phyloP scores from a whole-genome alignment of 2,329 filamentous ascomycete species.

The Colletotrichum gigasporum region DNA sequence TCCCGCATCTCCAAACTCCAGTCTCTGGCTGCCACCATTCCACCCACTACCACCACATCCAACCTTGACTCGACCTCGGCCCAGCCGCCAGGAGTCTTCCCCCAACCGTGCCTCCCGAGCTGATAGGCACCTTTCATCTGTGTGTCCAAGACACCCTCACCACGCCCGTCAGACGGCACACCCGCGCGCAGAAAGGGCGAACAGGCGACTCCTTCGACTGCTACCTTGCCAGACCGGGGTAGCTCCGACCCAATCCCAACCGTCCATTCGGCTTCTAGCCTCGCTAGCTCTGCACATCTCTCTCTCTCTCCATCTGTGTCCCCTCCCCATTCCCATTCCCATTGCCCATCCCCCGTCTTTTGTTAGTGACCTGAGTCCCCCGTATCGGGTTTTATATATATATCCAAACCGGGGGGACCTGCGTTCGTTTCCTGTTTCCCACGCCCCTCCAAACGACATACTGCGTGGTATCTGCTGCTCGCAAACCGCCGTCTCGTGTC shows the following conservation, averaged over 20 bases:
- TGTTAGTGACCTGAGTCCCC: too few relatives aligned
- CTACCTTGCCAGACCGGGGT: slow-evolving; percentile 18
- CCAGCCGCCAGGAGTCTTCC: neutral
- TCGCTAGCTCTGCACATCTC: slow-evolving; percentile 1
- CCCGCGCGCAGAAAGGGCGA: neutral
- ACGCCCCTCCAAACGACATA: too few relatives aligned
- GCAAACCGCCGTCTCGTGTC: too few relatives aligned
- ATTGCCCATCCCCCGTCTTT: neutral
- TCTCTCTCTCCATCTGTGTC: neutral
- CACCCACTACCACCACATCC: neutral
- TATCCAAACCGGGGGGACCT: too few relatives aligned
- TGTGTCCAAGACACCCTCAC: neutral
- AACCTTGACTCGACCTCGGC: neutral
- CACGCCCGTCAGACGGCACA: neutral
- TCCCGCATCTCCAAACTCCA: neutral
- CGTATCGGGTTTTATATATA: too few relatives aligned
- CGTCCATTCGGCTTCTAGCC: slow-evolving; percentile 1
- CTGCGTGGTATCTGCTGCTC: too few relatives aligned
- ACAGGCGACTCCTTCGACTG: slow-evolving; percentile 2
- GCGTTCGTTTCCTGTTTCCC: too few relatives aligned
- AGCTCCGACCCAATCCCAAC: slow-evolving; percentile 3
- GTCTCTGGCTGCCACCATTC: neutral
- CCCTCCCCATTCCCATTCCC: neutral
- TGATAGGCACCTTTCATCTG: slow-evolving; percentile 5
- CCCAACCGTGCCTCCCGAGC: neutral